Evolutionary conservation across 2,329 filamentous ascomycete genomes (phyloP), one percentile per base, ranked within the genome.

Genomic region (Diaporthe helianthi): DNA sequence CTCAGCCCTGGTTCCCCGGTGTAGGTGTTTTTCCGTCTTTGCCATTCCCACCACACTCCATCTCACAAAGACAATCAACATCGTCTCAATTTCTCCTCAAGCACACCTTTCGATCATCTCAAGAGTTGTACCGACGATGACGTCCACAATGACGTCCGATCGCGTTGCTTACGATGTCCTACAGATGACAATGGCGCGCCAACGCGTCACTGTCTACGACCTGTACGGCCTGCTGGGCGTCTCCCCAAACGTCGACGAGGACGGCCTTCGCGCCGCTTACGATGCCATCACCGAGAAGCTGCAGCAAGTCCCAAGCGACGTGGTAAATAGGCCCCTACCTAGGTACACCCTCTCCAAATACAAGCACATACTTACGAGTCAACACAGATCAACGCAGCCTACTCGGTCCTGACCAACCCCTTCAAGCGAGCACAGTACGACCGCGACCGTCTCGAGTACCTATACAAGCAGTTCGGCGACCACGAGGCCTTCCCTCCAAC

Each of bases 361-460:
- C n/a, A n/a, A 12, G 6, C 33, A 17, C 2, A 5, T 29, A 24
- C 49, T 53, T 2, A 53, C 38, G 3, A n/a, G 1, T 5, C 4
- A 22, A 10, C 4, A 38, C 19, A 71, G 69, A 38, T 69, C 53
- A 71, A 61, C 15, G 63, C 46, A 13, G 69, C 69, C 26, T 69
- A 66, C 47, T 44, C 44, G 5, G 47, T 71, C 24, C 67, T 71
- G 3, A 22, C 24, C 19, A 69, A 69, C 36, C 67, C 61, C 3
- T 52, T 47, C 67, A 69, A 69, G 63, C 54, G 69, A 12, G 67
- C 69, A 2, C 69, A 71, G 60, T 71, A 71, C 33, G 69, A 71
- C 41, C 69, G 69, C 54, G 69, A 71, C 67, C 69, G 69, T 3
- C 41, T 71, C 9, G 49, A 69, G 31, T 67, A 69, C 55, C 67